These are phyloP conservation scores for Vitis cinerea DNA, from an alignment of 164 flowering plant species.

Conservation along the genomic window DNA sequence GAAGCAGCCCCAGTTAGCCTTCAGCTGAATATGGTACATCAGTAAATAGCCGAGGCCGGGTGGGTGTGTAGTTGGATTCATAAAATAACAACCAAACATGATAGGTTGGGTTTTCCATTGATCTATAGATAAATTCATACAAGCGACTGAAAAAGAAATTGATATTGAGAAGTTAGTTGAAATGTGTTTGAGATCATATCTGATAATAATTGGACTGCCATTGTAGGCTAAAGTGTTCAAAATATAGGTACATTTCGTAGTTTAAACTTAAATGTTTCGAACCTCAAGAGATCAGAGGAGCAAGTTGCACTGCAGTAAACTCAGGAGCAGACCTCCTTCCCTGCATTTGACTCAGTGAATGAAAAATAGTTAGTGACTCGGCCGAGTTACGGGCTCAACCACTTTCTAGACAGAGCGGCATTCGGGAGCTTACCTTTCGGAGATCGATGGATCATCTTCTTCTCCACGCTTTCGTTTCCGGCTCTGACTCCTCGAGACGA, in stretches of 20 bases:
- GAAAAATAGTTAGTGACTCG: background rate
- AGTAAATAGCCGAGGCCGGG: background rate
- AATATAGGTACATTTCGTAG: too few relatives aligned
- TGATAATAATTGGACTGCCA: too few relatives aligned
- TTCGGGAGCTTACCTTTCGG: conserved; percentile 12
- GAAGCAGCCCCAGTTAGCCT: conserved; percentile 33
- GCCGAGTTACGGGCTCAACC: background rate
- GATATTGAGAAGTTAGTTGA: too few relatives aligned
- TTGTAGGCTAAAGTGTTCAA: too few relatives aligned
- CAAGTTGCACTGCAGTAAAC: conserved; percentile 20
- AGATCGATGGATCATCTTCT: conserved; percentile 11
- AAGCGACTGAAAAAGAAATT: too few relatives aligned
- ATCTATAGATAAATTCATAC: too few relatives aligned
- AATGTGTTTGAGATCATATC: too few relatives aligned
- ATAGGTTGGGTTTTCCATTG: too few relatives aligned
- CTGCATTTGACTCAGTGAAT: conserved; percentile 19
- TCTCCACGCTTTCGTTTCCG: conserved; percentile 30
- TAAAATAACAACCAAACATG: too few relatives aligned
- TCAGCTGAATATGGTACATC: conserved; percentile 2
- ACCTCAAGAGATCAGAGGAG: conserved; percentile 6
- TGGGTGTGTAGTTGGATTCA: background rate
- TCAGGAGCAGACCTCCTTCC: conserved; percentile 24
- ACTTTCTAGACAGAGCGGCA: background rate
- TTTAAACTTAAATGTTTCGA: too few relatives aligned
- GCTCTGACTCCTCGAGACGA: conserved; percentile 14